These are phyloP conservation scores for Kuraishia capsulata DNA, from an alignment of 805 yeast species.

Conservation along the genomic window DNA sequence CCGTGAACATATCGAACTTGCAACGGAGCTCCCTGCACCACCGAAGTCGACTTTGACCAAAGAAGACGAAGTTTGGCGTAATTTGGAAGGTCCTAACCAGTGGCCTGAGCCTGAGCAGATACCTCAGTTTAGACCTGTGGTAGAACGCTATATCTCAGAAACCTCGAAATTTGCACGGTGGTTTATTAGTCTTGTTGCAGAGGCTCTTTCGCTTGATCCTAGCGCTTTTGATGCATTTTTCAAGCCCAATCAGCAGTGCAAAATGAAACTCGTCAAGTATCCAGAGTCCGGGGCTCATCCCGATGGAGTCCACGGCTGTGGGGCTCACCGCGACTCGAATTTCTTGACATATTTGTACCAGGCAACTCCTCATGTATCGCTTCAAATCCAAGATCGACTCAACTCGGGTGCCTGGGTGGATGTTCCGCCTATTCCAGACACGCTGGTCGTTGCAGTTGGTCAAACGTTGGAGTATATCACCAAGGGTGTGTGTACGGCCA, in stretches of 20 bases:
- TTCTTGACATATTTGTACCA: conserved; percentile 52
- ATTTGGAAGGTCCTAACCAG: conserved; percentile 48
- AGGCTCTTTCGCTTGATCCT: conserved; percentile 40
- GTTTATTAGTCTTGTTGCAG: conserved; percentile 41
- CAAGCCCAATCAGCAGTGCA: conserved; percentile 40
- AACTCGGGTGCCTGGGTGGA: conserved; percentile 34
- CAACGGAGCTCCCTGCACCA: conserved; percentile 40
- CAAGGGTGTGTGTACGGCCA: conserved; percentile 38
- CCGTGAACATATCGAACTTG: conserved; percentile 57
- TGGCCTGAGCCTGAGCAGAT: conserved; percentile 35
- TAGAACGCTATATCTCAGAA: conserved; percentile 31
- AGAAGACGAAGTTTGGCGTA: conserved; percentile 28
- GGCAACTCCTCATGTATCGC: conserved; percentile 32
- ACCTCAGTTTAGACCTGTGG: conserved; percentile 34
- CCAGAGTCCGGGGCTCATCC: conserved; percentile 31
- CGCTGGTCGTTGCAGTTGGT: conserved; percentile 31
- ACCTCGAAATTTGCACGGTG: conserved; percentile 34
- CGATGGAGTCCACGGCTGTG: conserved; percentile 40
- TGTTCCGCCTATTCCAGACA: conserved; percentile 30
- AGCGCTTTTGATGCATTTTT: conserved; percentile 38
- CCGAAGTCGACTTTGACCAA: conserved; percentile 7
- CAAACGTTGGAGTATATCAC: conserved; percentile 40
- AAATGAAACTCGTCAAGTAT: conserved; percentile 48
- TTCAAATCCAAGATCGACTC: conserved; percentile 35
- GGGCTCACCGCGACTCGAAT: conserved; percentile 63